Conservation (phyloP, 352 stramenopile species). For the Phytophthora pini region DNA sequence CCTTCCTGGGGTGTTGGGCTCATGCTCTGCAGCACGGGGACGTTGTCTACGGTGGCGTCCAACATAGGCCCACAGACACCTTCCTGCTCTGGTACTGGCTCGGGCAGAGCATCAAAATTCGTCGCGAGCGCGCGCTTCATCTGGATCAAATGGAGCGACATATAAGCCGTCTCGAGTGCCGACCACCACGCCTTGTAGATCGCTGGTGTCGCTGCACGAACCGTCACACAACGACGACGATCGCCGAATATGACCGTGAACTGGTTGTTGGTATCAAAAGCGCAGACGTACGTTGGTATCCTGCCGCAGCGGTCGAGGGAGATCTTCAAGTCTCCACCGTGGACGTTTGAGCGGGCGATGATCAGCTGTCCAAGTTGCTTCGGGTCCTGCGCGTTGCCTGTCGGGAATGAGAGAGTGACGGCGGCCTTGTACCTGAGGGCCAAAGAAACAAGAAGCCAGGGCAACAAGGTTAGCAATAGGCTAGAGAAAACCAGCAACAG, state of each 20-base stretch:
- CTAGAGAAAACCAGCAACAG: background rate
- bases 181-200: slow-evolving; percentile 23
- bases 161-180: slow-evolving; percentile 17
- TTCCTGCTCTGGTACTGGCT: slow-evolving; percentile 10
- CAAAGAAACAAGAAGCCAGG: slow-evolving; percentile 10
- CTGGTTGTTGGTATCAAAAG: slow-evolving; percentile 3
- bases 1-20: background rate
- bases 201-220: slow-evolving; percentile 7
- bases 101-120: slow-evolving; percentile 7
- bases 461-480: background rate
- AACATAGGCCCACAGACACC: background rate
- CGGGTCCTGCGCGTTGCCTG: background rate
- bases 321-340: slow-evolving; percentile 16
- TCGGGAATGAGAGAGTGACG: slow-evolving; percentile 19
- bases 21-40: slow-evolving; percentile 3
- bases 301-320: slow-evolving; percentile 1
- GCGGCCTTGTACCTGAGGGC: slow-evolving; percentile 12
- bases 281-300: slow-evolving; percentile 6
- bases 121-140: slow-evolving; percentile 4
- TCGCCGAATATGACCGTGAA: slow-evolving; percentile 16
- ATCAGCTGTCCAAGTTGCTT: slow-evolving; percentile 1
- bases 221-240: slow-evolving; percentile 8
- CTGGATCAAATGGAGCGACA: slow-evolving; percentile 8
- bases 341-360: slow-evolving; percentile 2
- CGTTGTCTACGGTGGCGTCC: background rate